Evolutionary conservation across 441 rosid genomes (phyloP).

Genomic region (Pelargonium australe): DNA sequence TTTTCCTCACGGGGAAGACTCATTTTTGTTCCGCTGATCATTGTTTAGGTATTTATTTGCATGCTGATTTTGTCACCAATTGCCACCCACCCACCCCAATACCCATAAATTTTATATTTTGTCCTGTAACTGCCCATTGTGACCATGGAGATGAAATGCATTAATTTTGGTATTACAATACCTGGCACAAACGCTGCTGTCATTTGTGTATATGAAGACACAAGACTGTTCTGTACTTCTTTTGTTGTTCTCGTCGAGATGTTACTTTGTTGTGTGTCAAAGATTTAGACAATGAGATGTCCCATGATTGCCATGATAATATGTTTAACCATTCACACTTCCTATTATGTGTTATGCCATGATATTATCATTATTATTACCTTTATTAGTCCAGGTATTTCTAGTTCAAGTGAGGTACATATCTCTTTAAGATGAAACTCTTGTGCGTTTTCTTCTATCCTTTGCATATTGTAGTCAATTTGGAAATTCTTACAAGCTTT

Average conservation of each 20-base stretch:
- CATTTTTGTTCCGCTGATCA: no score
- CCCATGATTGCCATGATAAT: not conserved
- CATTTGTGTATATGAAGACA: not conserved
- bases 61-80: no score
- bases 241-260: not conserved
- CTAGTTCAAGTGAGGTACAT: constrained; percentile 1
- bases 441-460: not conserved
- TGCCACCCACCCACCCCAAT: no score
- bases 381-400: not conserved
- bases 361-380: not conserved
- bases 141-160: not conserved
- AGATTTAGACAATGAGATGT: not conserved
- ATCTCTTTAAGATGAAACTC: not conserved
- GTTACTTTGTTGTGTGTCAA: not conserved
- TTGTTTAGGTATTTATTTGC: no score
- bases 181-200: not conserved
- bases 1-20: no score
- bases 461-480: constrained; percentile 1
- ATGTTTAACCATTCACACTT: not conserved
- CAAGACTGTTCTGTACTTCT: not conserved
- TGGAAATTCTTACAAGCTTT: not conserved
- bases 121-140: not conserved
- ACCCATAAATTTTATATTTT: not conserved
- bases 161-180: not conserved
- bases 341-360: not conserved